Evolutionary conservation across 805 yeast genomes (phyloP).

Genomic region (Komagataella ulmi): DNA sequence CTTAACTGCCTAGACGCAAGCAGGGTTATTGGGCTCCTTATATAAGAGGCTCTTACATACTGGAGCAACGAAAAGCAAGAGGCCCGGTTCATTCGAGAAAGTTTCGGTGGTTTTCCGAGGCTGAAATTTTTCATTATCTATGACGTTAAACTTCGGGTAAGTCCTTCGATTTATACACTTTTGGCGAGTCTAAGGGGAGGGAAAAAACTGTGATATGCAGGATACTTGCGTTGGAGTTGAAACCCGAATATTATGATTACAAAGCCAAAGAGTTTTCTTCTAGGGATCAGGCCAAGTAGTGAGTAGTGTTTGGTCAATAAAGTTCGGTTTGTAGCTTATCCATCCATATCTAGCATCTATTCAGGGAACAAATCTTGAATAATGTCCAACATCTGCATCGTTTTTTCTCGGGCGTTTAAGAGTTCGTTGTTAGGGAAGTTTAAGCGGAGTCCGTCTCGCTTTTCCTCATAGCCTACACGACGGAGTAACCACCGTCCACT

Average conservation of each 20-base stretch:
- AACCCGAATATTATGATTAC: background rate
- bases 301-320: too few relatives aligned
- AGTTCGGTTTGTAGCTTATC: too few relatives aligned
- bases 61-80: background rate
- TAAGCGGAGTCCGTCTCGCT: background rate
- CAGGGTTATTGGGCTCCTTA: background rate
- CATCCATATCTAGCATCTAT: background rate
- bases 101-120: background rate
- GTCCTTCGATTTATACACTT: background rate
- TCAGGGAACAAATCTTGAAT: background rate
- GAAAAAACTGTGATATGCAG: background rate
- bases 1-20: background rate
- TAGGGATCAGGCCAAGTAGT: background rate
- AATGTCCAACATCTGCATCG: background rate
- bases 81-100: background rate
- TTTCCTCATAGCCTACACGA: background rate
- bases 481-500: conserved; percentile 34
- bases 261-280: background rate
- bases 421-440: background rate
- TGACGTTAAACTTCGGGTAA: background rate
- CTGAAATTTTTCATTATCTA: background rate
- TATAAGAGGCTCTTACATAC: background rate
- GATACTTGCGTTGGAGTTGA: background rate
- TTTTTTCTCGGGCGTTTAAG: background rate
- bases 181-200: background rate